Base-by-base conservation (phyloP, 257 asterid genomes). In the Salvia rosmarinus region DNA sequence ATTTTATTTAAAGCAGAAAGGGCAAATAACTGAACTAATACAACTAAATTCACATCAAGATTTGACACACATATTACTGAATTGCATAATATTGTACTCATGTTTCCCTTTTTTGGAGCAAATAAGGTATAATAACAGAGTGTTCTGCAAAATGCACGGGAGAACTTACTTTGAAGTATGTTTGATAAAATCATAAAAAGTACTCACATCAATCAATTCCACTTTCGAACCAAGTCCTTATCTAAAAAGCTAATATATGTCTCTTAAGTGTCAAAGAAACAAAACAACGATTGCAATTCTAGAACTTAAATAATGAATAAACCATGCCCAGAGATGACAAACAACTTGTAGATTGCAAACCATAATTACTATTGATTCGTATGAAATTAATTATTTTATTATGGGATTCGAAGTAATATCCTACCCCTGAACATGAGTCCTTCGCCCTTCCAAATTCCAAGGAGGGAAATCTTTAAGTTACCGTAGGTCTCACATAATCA, bases 351-450 rank as follows among this genome's bases (percentile, higher is more conserved):
- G 25, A 60, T 47, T 13, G 54, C 37, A 59, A 43, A 42, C 40
- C 69, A 14, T 32, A 14, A 49, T 32, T 37, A 39, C 7, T 40
- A 5, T 40, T 30, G 40, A 12, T 42, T 60, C 47, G 47, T 1
- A n/a, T 13, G 12, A 62, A n/a, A n/a, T n/a, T n/a, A n/a, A 57
- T 56, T 13, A 42, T 25, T 10, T 32, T 25, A 6, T 14, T 58
- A 34, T 23, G 25, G 50, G 67, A 73, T 60, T 68, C 64, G 11
- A 14, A 34, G 68, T 59, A 71, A 40, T 54, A 35, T 52, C 51
- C 67, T 30, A 60, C 19, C 42, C 43, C n/a, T 19, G 17, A 34
- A 39, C 8, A 7, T 43, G 64, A 75, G 46, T 51, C 49, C 58
- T 37, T 51, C 55, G 44, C 56, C 57, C 9, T 46, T 55, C 46